Base-by-base conservation (phyloP, 139 green algal species). In the Chlorella sp. region DNA sequence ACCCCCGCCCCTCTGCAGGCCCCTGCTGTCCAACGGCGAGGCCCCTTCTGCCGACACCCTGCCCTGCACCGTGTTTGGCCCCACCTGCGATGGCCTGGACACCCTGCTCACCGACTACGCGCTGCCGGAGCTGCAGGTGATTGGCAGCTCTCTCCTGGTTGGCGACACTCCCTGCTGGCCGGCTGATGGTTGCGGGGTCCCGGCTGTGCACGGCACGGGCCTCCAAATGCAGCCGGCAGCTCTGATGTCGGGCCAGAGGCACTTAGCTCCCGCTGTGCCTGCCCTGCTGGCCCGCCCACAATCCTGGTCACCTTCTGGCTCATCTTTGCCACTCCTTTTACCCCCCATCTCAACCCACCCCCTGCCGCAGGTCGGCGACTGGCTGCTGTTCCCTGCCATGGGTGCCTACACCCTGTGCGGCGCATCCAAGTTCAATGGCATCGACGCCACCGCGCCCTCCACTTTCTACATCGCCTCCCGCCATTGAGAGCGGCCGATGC, bases 361-460 rank as follows among this genome's bases (percentile, higher is more conserved):
- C 80, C 83, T 96, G 65, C 86, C 88, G 26, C 76, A 89, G 47
- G 91, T 94, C 60, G 97, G 97, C n/a, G 96, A 99, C 88, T 99
- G 94, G 94, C 88, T 99, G 68, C 84, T 96, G 64, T 99, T 98
- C 88, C 89, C 93, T 34, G 90, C 94, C 80, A 96, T 98, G 80
- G 97, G 97, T 36, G 97, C 97, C 6, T 99, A 99, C 92, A 98
- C 96, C 2, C 84, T 96, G 1, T 92, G 93, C 26, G 97, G 95
- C 28, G 96, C 95, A 4, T 96, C 90, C 74, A 90, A 95, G 85
- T 98, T 97, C 87, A 98, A 97, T 82, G 95, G 90, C 70, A 90
- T 95, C 57, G 82, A 89, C 55, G 85, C 85, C 30, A 68, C 87
- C 1, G 74, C 81, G 65, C 67, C 85, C 15, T 25, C 83, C 34